A percentile compares a stretch with the other conserved stretches of the same genome.
Conservation (phyloP, 163 green algal species). For the Picocystis sp. region DNA sequence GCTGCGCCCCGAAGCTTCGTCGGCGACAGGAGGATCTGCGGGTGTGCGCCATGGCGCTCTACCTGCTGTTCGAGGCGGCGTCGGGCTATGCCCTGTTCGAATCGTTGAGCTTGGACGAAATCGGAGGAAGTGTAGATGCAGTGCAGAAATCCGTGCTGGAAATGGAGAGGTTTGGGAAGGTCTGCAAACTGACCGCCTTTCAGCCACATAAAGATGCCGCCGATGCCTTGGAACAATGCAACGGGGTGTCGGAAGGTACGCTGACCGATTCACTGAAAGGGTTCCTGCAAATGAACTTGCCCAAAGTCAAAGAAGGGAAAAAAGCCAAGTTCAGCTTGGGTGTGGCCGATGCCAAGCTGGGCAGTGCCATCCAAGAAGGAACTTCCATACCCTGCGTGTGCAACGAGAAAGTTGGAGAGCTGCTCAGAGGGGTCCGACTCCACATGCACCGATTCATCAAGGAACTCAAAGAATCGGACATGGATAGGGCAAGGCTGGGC, state of each 20-base stretch:
- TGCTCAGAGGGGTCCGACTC: slow-evolving; percentile 70
- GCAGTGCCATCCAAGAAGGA: slow-evolving; percentile 70
- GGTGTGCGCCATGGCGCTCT: slow-evolving; percentile 26
- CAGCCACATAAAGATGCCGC: slow-evolving; percentile 75
- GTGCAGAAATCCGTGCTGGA: slow-evolving; percentile 64
- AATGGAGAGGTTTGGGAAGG: slow-evolving; percentile 51
- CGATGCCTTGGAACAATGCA: slow-evolving; percentile 86
- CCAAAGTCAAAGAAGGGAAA: slow-evolving; percentile 67
- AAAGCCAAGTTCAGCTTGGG: slow-evolving; percentile 76
- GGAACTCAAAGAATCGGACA: slow-evolving; percentile 48
- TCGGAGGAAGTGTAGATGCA: slow-evolving; percentile 48
- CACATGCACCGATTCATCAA: slow-evolving; percentile 77
- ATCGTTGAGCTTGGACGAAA: slow-evolving; percentile 61
- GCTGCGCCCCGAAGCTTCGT: too few species aligned
- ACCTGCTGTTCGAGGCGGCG: slow-evolving; percentile 76
- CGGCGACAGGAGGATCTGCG: too few species aligned
- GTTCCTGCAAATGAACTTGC: slow-evolving; percentile 86
- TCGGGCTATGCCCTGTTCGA: slow-evolving; percentile 86
- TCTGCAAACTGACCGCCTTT: slow-evolving; percentile 79
- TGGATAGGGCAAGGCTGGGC: slow-evolving; percentile 70
- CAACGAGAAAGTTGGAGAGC: slow-evolving; percentile 69
- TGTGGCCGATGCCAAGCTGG: slow-evolving; percentile 86
- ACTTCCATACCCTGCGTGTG: slow-evolving; percentile 56
- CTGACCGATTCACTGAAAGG: slow-evolving; percentile 71
- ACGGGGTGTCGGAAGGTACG: slow-evolving; percentile 69